These are phyloP conservation scores for Annulohypoxylon maeteangense DNA, from an alignment of 495 filamentous ascomycete species.

Conservation along the genomic window DNA sequence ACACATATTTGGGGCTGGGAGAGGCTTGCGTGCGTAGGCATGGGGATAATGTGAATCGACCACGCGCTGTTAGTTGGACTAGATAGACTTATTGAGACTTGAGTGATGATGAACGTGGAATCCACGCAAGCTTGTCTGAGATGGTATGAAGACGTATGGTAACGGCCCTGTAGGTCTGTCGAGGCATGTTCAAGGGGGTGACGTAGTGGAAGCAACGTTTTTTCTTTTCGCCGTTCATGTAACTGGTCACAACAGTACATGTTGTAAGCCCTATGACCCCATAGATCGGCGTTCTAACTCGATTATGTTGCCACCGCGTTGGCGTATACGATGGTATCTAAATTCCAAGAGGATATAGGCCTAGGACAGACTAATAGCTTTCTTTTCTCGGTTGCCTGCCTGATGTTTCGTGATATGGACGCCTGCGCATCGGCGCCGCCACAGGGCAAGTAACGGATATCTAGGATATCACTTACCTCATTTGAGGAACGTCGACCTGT, in stretches of 20 bases:
- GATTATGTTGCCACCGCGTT: not conserved
- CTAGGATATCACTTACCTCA: not conserved
- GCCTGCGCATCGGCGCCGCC: not conserved
- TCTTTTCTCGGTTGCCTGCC: not conserved
- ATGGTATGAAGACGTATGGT: not conserved
- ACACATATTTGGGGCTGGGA: not conserved
- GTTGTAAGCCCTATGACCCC: not conserved
- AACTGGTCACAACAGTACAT: not conserved
- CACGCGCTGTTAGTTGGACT: not conserved
- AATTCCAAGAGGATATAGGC: not conserved
- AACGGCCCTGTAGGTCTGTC: not conserved
- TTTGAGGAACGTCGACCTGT: not conserved
- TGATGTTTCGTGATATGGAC: not conserved
- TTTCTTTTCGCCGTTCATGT: not conserved
- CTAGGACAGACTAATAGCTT: not conserved
- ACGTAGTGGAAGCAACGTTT: constrained; percentile 13
- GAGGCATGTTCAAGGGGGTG: not conserved
- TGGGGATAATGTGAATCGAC: not conserved
- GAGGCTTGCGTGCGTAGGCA: not conserved
- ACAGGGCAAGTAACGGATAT: not conserved
- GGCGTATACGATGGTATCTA: not conserved
- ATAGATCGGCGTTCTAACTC: not conserved
- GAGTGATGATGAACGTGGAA: not conserved
- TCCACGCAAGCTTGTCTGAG: not conserved
- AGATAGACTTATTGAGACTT: not conserved